Percentiles rank a stretch among this genome's conserved stretches.
Conservation (phyloP, 192 early-diverging fungal species). For the Umbelopsis ramanniana region DNA sequence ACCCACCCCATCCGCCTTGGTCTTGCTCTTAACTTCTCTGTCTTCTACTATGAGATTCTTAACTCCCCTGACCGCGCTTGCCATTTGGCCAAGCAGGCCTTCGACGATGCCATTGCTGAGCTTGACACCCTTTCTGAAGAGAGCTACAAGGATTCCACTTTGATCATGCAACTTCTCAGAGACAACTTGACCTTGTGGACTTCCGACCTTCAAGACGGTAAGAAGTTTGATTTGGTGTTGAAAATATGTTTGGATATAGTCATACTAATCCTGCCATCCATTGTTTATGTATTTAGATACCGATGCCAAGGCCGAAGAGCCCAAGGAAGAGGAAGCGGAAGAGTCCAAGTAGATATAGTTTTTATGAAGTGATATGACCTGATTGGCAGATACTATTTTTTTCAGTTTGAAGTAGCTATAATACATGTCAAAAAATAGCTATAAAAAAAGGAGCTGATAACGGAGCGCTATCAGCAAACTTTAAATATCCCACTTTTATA, state of each 20-base stretch:
- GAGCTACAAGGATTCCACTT: constrained; percentile 96
- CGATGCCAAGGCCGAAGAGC: neutral
- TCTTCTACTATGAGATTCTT: constrained; percentile 98
- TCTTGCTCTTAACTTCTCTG: constrained; percentile 95
- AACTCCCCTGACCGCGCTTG: constrained; percentile 97
- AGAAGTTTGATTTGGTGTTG: neutral
- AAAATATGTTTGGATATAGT: neutral
- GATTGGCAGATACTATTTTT: constrained; percentile 6
- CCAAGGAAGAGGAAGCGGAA: constrained; percentile 1
- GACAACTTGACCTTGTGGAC: constrained; percentile 99
- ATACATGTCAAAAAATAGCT: neutral
- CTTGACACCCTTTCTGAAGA: constrained; percentile 92
- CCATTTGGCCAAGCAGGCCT: constrained; percentile 93
- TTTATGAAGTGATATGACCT: neutral
- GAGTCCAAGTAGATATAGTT: constrained; percentile 13
- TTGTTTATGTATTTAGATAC: neutral
- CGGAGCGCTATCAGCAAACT: neutral
- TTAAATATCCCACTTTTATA: neutral
- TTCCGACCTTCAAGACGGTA: constrained; percentile 71
- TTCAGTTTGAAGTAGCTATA: neutral
- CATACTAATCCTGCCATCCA: neutral
- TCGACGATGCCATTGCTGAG: constrained; percentile 96
- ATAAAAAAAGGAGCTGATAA: neutral
- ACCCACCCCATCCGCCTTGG: constrained; percentile 98
- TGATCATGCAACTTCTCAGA: constrained; percentile 97